Conservation (phyloP, 257 asterid genomes). For the Ilex asprella region DNA sequence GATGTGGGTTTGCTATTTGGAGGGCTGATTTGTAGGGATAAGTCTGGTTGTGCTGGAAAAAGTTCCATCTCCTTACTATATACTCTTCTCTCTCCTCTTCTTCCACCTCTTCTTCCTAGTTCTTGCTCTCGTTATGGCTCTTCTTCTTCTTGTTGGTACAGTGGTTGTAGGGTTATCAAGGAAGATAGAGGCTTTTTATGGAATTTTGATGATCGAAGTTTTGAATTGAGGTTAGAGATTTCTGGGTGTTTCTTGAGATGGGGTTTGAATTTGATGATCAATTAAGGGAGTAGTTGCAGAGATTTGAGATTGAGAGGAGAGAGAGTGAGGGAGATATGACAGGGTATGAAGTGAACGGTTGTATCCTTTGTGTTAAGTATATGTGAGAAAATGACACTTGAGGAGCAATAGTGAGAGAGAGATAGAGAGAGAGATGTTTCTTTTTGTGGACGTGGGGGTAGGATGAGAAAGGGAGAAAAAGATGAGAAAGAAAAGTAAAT, state of each 20-base stretch:
- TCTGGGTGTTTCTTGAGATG: constrained; percentile 8
- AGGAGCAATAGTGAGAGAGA: constrained; percentile 13
- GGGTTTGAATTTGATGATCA: constrained; percentile 22
- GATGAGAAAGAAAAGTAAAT: constrained; percentile 32
- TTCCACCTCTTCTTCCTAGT: background rate
- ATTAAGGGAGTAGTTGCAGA: constrained; percentile 51
- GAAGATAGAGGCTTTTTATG: background rate
- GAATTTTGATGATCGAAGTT: constrained; percentile 5
- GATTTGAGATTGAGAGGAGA: constrained; percentile 24
- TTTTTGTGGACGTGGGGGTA: constrained; percentile 56
- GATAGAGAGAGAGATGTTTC: constrained; percentile 4
- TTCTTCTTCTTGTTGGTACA: background rate
- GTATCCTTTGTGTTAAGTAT: constrained; percentile 65
- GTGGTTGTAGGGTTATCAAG: constrained; percentile 23
- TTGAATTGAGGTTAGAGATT: constrained; percentile 11
- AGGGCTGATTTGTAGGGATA: constrained; percentile 74
- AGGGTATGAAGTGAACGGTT: constrained; percentile 60
- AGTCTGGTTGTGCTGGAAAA: constrained; percentile 88
- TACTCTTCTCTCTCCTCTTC: background rate
- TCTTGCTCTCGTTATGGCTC: constrained; percentile 5
- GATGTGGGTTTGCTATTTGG: constrained; percentile 53
- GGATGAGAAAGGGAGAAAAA: constrained; percentile 21
- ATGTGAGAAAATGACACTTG: constrained; percentile 84
- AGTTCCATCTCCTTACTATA: constrained; percentile 35
- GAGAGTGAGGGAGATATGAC: constrained; percentile 27